These are phyloP conservation scores for Populus ilicifolia DNA, from an alignment of 345 rosid species.

Conservation along the genomic window DNA sequence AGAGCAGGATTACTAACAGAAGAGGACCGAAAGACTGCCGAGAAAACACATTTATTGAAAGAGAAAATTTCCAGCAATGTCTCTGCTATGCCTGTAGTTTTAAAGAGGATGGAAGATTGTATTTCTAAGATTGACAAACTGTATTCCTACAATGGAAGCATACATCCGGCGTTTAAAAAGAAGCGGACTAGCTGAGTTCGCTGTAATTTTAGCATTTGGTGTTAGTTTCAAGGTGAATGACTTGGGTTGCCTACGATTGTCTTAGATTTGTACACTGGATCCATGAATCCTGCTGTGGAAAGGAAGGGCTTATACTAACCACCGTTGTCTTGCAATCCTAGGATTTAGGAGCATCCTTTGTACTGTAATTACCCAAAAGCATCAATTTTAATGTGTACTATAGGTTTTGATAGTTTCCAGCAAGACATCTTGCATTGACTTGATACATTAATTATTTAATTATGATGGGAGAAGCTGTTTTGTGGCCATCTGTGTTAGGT, in stretches of 20 bases:
- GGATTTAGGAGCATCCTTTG: constrained; percentile 4
- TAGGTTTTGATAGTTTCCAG: background rate
- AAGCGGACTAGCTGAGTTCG: constrained; percentile 25
- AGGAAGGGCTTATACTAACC: background rate
- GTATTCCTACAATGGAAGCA: constrained; percentile 36
- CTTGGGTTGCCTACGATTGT: background rate
- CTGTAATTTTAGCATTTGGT: background rate
- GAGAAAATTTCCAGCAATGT: constrained; percentile 44
- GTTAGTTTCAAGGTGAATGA: background rate
- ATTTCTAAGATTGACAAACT: constrained; percentile 46
- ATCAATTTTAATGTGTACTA: background rate
- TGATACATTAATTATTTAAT: background rate
- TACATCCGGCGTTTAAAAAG: constrained; percentile 53
- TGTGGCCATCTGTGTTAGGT: background rate
- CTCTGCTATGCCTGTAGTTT: constrained; percentile 40
- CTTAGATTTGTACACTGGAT: constrained; percentile 7
- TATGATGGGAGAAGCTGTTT: background rate
- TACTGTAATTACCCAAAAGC: constrained; percentile 11
- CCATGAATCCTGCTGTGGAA: background rate
- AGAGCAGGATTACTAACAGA: constrained; percentile 13
- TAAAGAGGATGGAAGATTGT: constrained; percentile 60
- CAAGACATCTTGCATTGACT: background rate
- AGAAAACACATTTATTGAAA: constrained; percentile 46
- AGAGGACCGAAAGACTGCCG: constrained; percentile 27
- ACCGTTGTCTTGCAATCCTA: background rate